These are phyloP conservation scores for Amaranthus palmeri DNA, from an alignment of 148 eudicot species.

Conservation along the genomic window DNA sequence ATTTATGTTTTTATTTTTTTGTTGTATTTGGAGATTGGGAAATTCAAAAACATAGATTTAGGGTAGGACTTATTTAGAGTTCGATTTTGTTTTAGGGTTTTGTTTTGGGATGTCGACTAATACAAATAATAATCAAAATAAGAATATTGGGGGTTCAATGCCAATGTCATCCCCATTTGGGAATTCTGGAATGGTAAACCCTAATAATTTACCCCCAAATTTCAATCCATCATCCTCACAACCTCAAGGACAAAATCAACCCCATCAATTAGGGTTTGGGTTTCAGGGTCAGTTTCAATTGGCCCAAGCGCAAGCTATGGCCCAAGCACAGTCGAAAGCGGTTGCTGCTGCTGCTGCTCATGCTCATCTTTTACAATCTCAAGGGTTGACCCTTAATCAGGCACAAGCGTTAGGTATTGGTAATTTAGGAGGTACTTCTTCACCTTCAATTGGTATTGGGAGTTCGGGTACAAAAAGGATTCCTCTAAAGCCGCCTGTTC, in stretches of 20 bases:
- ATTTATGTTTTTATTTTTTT: neutral
- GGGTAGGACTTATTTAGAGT: no score
- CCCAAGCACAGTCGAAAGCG: slow-evolving; percentile 45
- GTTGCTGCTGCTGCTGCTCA: slow-evolving; percentile 54
- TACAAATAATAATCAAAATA: slow-evolving; percentile 42
- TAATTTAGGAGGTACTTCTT: slow-evolving; percentile 28
- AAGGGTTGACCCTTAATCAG: slow-evolving; percentile 51
- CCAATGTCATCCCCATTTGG: slow-evolving; percentile 50
- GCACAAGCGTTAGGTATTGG: slow-evolving; percentile 43
- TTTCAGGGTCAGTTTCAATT: slow-evolving; percentile 52
- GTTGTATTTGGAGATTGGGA: neutral
- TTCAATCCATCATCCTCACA: slow-evolving; percentile 30
- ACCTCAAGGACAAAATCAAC: slow-evolving; percentile 39
- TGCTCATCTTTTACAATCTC: slow-evolving; percentile 62
- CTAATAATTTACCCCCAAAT: slow-evolving; percentile 45
- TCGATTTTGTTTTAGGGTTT: neutral
- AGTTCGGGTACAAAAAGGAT: slow-evolving; percentile 39
- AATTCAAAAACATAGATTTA: no score
- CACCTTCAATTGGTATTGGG: slow-evolving; percentile 30
- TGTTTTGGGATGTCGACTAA: slow-evolving; percentile 47
- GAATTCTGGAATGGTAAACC: slow-evolving; percentile 42
- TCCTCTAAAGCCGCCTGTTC: slow-evolving; percentile 66
- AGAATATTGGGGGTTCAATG: slow-evolving; percentile 38
- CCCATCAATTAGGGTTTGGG: slow-evolving; percentile 51
- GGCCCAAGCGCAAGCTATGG: slow-evolving; percentile 50